Conservation (phyloP, 2,329 filamentous ascomycete species). For the Lomentospora prolificans region DNA sequence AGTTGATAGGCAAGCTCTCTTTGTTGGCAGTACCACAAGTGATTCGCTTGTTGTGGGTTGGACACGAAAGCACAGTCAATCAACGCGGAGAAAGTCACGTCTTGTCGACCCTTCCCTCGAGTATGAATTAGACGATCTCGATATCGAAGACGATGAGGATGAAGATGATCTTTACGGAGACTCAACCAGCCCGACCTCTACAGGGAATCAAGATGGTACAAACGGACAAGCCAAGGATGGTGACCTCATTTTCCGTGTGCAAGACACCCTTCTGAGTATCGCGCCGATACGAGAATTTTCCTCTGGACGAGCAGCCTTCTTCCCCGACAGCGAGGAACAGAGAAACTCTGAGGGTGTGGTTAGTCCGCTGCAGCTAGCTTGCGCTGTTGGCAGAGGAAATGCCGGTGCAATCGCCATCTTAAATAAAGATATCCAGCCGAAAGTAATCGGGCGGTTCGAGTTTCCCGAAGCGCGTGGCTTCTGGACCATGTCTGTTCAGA, state of each 20-base stretch:
- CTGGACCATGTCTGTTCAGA: conserved; percentile 70
- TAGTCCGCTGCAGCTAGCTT: conserved; percentile 42
- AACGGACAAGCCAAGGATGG: conserved; percentile 40
- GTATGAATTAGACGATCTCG: conserved; percentile 41
- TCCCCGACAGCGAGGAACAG: conserved; percentile 34
- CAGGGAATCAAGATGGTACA: conserved; percentile 18
- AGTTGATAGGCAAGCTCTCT: conserved; percentile 60
- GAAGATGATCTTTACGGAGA: conserved; percentile 51
- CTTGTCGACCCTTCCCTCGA: conserved; percentile 43
- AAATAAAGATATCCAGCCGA: conserved; percentile 67
- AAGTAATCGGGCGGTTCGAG: conserved; percentile 57
- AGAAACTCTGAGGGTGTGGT: conserved; percentile 32
- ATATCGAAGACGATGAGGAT: conserved; percentile 47
- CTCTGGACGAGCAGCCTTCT: conserved; percentile 47
- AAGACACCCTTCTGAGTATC: conserved; percentile 68
- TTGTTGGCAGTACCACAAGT: conserved; percentile 74
- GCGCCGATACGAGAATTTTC: conserved; percentile 71
- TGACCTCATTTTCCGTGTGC: conserved; percentile 62
- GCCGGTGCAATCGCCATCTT: conserved; percentile 65
- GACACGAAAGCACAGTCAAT: conserved; percentile 53
- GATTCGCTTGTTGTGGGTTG: conserved; percentile 78
- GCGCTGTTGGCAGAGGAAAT: conserved; percentile 52
- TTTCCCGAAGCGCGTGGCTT: conserved; percentile 65
- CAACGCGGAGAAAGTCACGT: conserved; percentile 55
- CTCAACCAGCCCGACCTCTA: conserved; percentile 25